Evolutionary conservation across 768 basidiomycete genomes (phyloP), one percentile per base, ranked within the genome.

Genomic region (Daedaleopsis sinensis): DNA sequence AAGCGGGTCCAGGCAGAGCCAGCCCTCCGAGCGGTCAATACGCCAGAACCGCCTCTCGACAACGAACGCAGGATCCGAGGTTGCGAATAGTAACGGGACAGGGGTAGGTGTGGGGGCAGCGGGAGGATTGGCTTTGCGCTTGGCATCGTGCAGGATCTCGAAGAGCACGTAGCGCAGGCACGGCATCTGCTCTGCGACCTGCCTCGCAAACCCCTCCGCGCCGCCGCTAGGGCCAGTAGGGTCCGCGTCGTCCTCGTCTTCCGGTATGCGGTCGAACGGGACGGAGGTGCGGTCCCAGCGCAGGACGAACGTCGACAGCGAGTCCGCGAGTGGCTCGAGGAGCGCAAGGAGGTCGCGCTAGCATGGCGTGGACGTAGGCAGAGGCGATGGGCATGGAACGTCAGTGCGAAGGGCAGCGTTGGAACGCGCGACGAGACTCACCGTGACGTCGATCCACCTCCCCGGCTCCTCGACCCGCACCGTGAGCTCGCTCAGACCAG

Each of bases 281-380:
- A 62, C 61, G 38, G 61, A 62, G n/a, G 56, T 62, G 44, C 61
- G 36, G 52, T 62, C 61, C 61, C 61, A 62, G 61, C 46, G 52
- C 23, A 62, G 51, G n/a, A 54, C 61, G 52, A 62, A 42, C 23
- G 52, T 58, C 16, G 52, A 12, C 36, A 62, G 61, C 37, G 56
- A 23, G 47, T n/a, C 16, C 19, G 61, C 52, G 37, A 62, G 61
- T 37, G 61, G 61, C 27, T 39, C 37, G 51, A 62, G 51, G 44
- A 57, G 46, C 46, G 52, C 61, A n/a, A 46, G 32, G 27, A 62
- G 27, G 52, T 62, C 61, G 19, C 44, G 38, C 61, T 62, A 37
- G 15, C 27, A 7, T 3, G 27, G 27, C 27, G 27, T 55, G 9
- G 19, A 1, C 32, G 8, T 24, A 27, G n/a, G n/a, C 27, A 11